These are phyloP conservation scores for Scytalidium sp. DNA, from an alignment of 2,329 filamentous ascomycete species.

Conservation along the genomic window DNA sequence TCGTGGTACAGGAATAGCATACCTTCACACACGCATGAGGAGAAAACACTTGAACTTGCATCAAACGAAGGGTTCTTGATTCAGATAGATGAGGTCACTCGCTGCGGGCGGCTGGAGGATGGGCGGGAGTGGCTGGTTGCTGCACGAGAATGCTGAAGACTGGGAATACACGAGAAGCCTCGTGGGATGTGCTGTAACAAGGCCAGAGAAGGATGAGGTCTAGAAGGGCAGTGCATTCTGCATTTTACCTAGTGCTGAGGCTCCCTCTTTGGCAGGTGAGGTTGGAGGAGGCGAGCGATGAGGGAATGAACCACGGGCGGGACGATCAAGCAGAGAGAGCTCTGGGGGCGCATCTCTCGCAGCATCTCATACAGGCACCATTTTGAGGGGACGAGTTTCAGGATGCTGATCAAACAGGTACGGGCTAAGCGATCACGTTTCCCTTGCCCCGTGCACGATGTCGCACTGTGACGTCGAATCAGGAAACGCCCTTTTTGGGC, in stretches of 20 bases:
- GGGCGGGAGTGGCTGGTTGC: background rate
- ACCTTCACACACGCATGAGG: background rate
- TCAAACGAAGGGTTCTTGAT: background rate
- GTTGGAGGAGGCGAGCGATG: background rate
- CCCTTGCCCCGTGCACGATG: constrained; percentile 4
- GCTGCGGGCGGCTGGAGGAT: background rate
- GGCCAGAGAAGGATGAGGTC: no score
- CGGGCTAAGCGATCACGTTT: constrained; percentile 11
- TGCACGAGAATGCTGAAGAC: no score
- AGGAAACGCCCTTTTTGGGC: background rate
- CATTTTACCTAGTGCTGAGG: background rate
- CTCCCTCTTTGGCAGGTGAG: background rate
- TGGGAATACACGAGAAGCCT: no score
- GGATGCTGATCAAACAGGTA: constrained; percentile 24
- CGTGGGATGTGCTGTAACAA: no score
- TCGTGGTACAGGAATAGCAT: background rate
- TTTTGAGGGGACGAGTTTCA: constrained; percentile 16
- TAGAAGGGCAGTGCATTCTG: no score
- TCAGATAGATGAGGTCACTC: background rate
- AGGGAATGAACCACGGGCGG: constrained; percentile 9
- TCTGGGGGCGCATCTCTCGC: constrained; percentile 7
- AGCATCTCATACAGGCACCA: background rate
- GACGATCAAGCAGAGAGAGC: constrained; percentile 15
- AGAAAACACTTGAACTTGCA: no score
- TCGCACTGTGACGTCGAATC: background rate